These are phyloP conservation scores for Linum tenue DNA, from an alignment of 345 rosid genomes.

Conservation along the genomic window DNA sequence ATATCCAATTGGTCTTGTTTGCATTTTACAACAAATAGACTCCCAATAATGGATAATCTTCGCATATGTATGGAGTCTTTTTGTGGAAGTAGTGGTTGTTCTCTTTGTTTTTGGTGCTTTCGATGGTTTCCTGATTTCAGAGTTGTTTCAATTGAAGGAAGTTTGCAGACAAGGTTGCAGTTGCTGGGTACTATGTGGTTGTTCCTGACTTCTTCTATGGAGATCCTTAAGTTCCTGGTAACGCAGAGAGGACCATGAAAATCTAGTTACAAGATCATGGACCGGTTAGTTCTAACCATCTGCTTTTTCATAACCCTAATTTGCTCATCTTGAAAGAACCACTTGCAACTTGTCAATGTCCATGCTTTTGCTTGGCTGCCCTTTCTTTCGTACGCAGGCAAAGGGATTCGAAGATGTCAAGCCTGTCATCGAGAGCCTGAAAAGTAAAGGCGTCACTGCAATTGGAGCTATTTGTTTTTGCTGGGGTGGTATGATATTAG, in stretches of 20 bases:
- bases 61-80: no score
- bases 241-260: no score
- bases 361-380: neutral
- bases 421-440: constrained; percentile 48
- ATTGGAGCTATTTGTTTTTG: constrained; percentile 38
- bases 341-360: neutral
- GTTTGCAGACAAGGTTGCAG: neutral
- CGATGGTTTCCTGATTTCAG: no score
- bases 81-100: no score
- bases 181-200: neutral
- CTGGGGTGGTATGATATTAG: constrained; percentile 15
- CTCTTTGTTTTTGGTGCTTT: no score
- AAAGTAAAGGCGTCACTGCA: constrained; percentile 39
- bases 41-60: no score
- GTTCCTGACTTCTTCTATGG: constrained; percentile 1
- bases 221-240: neutral
- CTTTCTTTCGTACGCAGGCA: constrained; percentile 31
- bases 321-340: no score
- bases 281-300: neutral
- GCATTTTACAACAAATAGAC: no score
- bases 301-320: no score
- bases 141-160: neutral
- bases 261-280: neutral
- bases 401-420: constrained; percentile 68
- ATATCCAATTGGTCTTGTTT: no score